These are phyloP conservation scores for Baorangia bicolor DNA, from an alignment of 768 basidiomycete species.

Conservation along the genomic window DNA sequence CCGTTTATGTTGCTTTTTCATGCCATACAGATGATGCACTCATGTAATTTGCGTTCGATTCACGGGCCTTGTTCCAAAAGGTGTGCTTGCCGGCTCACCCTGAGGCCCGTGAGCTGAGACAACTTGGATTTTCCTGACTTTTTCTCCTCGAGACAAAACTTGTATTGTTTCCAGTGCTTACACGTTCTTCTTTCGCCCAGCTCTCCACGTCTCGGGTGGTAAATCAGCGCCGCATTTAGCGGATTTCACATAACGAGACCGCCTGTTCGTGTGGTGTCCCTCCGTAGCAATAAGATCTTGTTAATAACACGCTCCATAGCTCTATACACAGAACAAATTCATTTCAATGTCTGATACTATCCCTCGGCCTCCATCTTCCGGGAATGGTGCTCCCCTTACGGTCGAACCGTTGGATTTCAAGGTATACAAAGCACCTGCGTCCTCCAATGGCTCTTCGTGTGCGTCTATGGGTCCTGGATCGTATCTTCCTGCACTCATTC, in stretches of 20 bases:
- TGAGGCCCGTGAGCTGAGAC: constrained; percentile 74
- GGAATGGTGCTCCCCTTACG: background rate
- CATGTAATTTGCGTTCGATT: constrained; percentile 92
- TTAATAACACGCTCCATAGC: constrained; percentile 18
- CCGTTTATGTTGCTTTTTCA: background rate
- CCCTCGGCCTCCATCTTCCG: constrained; percentile 2
- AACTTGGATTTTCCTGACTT: constrained; percentile 51
- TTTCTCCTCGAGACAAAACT: background rate
- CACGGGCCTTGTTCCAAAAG: constrained; percentile 63
- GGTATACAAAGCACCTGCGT: constrained; percentile 46
- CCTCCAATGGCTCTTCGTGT: constrained; percentile 33
- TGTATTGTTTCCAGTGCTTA: constrained; percentile 6
- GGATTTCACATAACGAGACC: constrained; percentile 3
- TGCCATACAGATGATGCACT: constrained; percentile 48
- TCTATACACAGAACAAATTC: constrained; percentile 11
- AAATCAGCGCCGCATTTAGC: background rate
- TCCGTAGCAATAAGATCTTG: constrained; percentile 9
- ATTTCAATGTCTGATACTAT: constrained; percentile 31
- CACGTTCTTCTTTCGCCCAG: background rate
- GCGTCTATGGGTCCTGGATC: constrained; percentile 22
- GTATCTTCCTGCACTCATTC: constrained; percentile 3
- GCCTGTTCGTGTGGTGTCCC: constrained; percentile 12
- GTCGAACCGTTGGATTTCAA: constrained; percentile 37
- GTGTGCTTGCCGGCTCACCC: constrained; percentile 72
- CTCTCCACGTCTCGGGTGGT: background rate